Conservation (phyloP, 352 stramenopile genomes). For the Thraustotheca clavata region DNA sequence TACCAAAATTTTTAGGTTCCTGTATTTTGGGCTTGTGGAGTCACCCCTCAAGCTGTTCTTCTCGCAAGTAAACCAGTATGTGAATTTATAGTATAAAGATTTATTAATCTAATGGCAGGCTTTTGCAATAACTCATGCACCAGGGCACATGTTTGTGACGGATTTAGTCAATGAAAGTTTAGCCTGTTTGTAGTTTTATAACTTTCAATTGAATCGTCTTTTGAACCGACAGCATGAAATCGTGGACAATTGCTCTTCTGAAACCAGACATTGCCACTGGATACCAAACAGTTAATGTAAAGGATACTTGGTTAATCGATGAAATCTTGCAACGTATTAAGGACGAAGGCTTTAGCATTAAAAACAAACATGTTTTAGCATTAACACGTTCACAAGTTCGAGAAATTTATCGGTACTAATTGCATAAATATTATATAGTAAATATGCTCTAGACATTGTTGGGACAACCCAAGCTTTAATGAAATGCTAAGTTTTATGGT, state of each 20-base stretch:
- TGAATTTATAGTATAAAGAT: neutral
- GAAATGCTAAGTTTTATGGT: conserved; percentile 47
- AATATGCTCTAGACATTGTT: conserved; percentile 30
- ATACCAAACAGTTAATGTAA: conserved; percentile 32
- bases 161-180: conserved; percentile 38
- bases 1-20: conserved; percentile 13
- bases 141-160: conserved; percentile 78
- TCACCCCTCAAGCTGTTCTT: conserved; percentile 66
- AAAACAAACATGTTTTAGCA: conserved; percentile 28
- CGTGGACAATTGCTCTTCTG: conserved; percentile 43
- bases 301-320: conserved; percentile 34
- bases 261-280: conserved; percentile 55
- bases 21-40: conserved; percentile 79
- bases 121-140: conserved; percentile 66
- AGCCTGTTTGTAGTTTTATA: neutral
- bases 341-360: conserved; percentile 47
- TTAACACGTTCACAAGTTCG: conserved; percentile 34
- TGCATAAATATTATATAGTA: conserved; percentile 32
- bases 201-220: neutral
- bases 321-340: conserved; percentile 35
- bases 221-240: neutral
- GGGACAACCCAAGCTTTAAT: conserved; percentile 26
- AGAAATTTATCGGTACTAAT: conserved; percentile 32
- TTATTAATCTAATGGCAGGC: conserved; percentile 24
- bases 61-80: conserved; percentile 32